phyloP scores from a whole-genome alignment of 2,329 filamentous ascomycete species.

The Aspergillus bombycis region DNA sequence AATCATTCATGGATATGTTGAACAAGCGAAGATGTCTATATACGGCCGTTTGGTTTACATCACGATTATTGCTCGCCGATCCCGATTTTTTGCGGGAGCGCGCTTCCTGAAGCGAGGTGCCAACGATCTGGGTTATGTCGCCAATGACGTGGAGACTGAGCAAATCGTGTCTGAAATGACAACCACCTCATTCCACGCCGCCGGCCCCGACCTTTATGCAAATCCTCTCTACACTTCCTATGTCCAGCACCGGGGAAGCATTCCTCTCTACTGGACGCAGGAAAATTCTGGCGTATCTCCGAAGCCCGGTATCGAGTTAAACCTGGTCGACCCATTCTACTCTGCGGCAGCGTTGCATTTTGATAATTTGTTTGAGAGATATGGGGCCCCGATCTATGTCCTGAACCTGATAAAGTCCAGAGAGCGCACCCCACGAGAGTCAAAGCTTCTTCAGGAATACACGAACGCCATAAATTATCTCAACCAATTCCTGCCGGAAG shows the following conservation, averaged over 20 bases:
- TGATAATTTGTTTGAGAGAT: conserved; percentile 89
- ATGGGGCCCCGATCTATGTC: conserved; percentile 88
- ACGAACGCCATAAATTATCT: conserved; percentile 86
- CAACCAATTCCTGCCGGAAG: conserved; percentile 85
- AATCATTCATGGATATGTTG: conserved; percentile 93
- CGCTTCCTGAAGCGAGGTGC: conserved; percentile 92
- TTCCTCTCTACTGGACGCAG: conserved; percentile 96
- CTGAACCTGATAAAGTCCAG: conserved; percentile 88
- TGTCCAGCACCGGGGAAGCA: conserved; percentile 94
- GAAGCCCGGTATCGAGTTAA: conserved; percentile 93
- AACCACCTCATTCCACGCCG: conserved; percentile 93
- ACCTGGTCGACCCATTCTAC: conserved; percentile 95
- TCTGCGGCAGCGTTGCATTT: conserved; percentile 92
- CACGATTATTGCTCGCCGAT: conserved; percentile 89
- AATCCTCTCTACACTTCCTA: conserved; percentile 95
- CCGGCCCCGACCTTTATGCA: conserved; percentile 80
- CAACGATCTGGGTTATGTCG: conserved; percentile 93
- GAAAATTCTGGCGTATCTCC: conserved; percentile 93
- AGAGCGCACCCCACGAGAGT: conserved; percentile 87
- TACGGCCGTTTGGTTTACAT: conserved; percentile 90
- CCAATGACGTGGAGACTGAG: conserved; percentile 98
- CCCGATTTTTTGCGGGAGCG: conserved; percentile 90
- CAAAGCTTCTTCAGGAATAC: conserved; percentile 85
- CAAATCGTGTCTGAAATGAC: conserved; percentile 95
- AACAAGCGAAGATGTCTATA: conserved; percentile 82